Conservation (phyloP, 176 grass and related monocot genomes). For the Triticum dicoccoides region DNA sequence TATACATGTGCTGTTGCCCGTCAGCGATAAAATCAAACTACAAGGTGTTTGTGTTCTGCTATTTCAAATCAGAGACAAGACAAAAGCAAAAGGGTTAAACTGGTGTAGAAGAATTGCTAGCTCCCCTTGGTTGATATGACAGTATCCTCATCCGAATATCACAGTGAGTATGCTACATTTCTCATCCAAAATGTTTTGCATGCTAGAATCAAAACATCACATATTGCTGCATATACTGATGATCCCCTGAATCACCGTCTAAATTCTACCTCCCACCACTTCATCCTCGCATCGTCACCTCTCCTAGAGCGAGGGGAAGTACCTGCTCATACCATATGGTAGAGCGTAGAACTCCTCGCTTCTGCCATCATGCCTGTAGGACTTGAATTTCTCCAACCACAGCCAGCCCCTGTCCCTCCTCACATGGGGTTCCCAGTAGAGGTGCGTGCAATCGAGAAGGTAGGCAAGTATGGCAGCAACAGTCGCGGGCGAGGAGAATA, state of each 20-base stretch:
- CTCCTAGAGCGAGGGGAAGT: conserved; percentile 79
- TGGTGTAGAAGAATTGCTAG: neutral
- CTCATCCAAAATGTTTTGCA: conserved; percentile 15
- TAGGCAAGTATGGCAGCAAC: conserved; percentile 87
- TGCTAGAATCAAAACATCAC: conserved; percentile 15
- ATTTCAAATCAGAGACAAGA: neutral
- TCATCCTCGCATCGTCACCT: neutral
- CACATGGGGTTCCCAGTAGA: conserved; percentile 47
- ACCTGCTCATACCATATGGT: conserved; percentile 80
- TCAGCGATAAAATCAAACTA: neutral
- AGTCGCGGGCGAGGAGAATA: conserved; percentile 84
- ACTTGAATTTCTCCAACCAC: conserved; percentile 85
- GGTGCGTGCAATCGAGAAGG: conserved; percentile 64
- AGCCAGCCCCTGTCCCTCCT: conserved; percentile 75
- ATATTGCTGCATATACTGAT: conserved; percentile 1
- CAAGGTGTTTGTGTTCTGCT: neutral
- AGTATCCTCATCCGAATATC: conserved; percentile 5
- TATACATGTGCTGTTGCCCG: neutral
- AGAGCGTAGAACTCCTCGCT: conserved; percentile 88
- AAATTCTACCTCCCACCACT: neutral
- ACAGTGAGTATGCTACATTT: neutral
- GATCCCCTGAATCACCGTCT: neutral
- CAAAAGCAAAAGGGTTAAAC: neutral
- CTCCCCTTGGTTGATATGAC: neutral
- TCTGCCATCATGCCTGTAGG: conserved; percentile 53